Base-by-base conservation (phyloP, 73 alveolate genomes). In the Paramecium bursaria region DNA sequence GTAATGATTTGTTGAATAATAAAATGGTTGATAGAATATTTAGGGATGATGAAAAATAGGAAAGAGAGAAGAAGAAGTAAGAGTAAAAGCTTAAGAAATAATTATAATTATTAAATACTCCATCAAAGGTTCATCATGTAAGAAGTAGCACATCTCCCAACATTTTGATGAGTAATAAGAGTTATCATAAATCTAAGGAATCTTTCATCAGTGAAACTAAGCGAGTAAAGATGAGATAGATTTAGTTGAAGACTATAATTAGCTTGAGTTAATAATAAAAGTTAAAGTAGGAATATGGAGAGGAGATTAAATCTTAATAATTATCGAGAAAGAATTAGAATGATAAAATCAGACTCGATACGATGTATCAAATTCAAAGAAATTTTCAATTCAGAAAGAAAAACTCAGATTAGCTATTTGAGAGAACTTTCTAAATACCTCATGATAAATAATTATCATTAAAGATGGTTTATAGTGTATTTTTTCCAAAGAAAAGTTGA, bases 1-100 rank as follows among this genome's bases (percentile, higher is more conserved):
- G 44, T 21, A 39, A 67, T 67, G 33, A 53, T 21, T 42, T 39
- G 22, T 67, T 67, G 14, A 67, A 67, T 17, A 4, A 67, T 21
- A 67, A 67, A 42, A 21, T 67, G 7, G 22, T 67, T 21, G 82
- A 67, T 42, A 44, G 57, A 31, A 67, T 67, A 14, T 67, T 35
- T 42, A 25, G 60, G 27, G 82, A 67, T 21, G 82, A 67, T 35
- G 17, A 17, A 2, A 67, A 33, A 19, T 19, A 46, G 27, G 44
- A 67, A 39, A 67, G 44, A 42, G 11, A 13, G 0, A 19, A 42
- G n/a, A 44, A 67, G 33, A 39, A 25, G 55, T 53, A 67, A 67
- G 29, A 67, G 57, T 7, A 39, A 7, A 39, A 39, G 5, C 5
- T 39, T 39, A 39, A 39, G 49, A 7, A 7, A 39, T 7, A 39